Conservation (phyloP, 2,329 filamentous ascomycete genomes). For the Teratosphaeria gauchensis region DNA sequence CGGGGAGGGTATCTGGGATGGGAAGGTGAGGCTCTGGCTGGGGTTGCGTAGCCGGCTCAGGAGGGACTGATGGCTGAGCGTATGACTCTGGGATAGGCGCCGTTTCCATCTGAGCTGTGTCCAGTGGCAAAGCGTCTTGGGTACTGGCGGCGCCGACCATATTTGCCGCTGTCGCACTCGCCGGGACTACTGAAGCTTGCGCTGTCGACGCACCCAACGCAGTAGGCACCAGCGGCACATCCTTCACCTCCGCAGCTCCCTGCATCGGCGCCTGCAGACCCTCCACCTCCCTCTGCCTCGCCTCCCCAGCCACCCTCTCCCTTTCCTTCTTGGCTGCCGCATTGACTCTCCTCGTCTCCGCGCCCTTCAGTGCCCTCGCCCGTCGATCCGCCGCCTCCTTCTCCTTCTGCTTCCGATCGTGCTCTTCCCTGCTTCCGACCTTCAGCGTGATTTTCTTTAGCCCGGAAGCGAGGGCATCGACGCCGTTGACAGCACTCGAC, state of each 20-base stretch:
- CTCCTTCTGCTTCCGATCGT: constrained; percentile 33
- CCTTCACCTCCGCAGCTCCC: background rate
- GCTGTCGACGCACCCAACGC: background rate
- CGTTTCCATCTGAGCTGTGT: background rate
- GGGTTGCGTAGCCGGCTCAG: background rate
- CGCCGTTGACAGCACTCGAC: constrained; percentile 15
- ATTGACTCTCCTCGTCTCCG: constrained; percentile 24
- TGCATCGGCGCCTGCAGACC: background rate
- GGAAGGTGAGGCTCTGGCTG: background rate
- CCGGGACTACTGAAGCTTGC: background rate
- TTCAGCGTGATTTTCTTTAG: constrained; percentile 51
- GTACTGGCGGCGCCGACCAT: background rate
- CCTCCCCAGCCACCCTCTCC: constrained; percentile 6
- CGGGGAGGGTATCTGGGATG: background rate
- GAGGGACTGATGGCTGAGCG: background rate
- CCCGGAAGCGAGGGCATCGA: constrained; percentile 44
- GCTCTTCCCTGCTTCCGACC: constrained; percentile 47
- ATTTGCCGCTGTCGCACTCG: background rate
- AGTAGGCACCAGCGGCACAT: background rate
- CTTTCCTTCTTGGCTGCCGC: constrained; percentile 24
- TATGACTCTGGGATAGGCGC: background rate
- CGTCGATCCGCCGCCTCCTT: constrained; percentile 36
- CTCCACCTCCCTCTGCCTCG: background rate
- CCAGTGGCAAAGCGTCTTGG: background rate
- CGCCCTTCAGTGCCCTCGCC: constrained; percentile 23